These are phyloP conservation scores for Friedmanniomyces simplex DNA, from an alignment of 495 filamentous ascomycete species.

Conservation along the genomic window DNA sequence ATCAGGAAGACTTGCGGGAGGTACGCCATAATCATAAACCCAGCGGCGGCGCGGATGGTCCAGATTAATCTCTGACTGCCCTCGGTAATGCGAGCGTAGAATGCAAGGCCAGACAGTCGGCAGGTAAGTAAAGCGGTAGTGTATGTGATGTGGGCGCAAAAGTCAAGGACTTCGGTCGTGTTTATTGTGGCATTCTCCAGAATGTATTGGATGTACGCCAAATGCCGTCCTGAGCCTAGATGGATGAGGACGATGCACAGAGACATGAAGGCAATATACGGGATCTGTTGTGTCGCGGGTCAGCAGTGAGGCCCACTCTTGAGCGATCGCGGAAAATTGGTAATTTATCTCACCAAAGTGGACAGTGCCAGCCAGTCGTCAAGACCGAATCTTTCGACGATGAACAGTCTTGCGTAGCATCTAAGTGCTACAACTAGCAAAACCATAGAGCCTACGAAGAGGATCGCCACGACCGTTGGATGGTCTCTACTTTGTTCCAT, in stretches of 20 bases:
- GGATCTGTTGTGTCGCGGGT: constrained; percentile 25
- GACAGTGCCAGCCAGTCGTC: not conserved
- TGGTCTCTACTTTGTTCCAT: constrained; percentile 34
- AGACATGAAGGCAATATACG: constrained; percentile 33
- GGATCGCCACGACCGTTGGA: constrained; percentile 33
- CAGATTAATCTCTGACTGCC: constrained; percentile 28
- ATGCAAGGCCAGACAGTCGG: constrained; percentile 40
- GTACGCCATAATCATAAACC: constrained; percentile 21
- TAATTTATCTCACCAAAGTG: not conserved
- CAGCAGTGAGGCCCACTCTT: not conserved
- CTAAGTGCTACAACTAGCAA: constrained; percentile 27
- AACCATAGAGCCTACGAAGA: constrained; percentile 33
- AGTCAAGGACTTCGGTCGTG: constrained; percentile 36
- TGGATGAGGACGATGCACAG: constrained; percentile 36
- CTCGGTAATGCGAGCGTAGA: constrained; percentile 36
- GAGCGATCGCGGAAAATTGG: not conserved
- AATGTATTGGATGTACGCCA: constrained; percentile 40
- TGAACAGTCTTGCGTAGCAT: constrained; percentile 30
- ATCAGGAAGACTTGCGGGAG: constrained; percentile 2
- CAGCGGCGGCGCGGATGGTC: constrained; percentile 30
- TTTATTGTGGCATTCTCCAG: constrained; percentile 29
- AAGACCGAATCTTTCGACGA: not conserved
- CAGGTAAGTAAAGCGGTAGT: constrained; percentile 38
- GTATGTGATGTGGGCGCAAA: constrained; percentile 39
- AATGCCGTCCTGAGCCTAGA: constrained; percentile 39